Percentiles rank a stretch among this genome's conserved stretches.
phyloP scores from a whole-genome alignment of 2,329 filamentous ascomycete species.

The Xylaria sp. region DNA sequence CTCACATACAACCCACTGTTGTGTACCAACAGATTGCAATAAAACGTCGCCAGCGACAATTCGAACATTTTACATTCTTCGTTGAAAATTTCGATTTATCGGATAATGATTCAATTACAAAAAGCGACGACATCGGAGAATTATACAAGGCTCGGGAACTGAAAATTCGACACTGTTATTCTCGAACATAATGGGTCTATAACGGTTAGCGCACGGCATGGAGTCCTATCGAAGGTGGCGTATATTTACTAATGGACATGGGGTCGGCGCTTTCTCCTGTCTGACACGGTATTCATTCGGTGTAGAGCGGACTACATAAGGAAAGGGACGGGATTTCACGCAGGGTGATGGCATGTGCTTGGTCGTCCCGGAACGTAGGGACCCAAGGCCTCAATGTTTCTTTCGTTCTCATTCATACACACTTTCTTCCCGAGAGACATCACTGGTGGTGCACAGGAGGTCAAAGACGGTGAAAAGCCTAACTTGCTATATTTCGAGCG shows the following conservation, averaged over 20 bases:
- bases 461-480: background rate
- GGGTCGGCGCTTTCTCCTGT: slow-evolving; percentile 14
- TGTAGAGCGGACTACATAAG: slow-evolving; percentile 17
- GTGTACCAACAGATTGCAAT: slow-evolving; percentile 4
- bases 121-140: background rate
- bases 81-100: slow-evolving; percentile 6
- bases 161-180: slow-evolving; percentile 1
- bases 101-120: slow-evolving; percentile 8
- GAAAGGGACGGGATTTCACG: slow-evolving; percentile 12
- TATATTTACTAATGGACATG: slow-evolving; percentile 13
- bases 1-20: slow-evolving; percentile 1
- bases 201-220: background rate
- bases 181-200: slow-evolving; percentile 6
- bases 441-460: slow-evolving; percentile 8
- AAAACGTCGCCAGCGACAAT: background rate
- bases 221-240: background rate
- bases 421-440: background rate
- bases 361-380: slow-evolving; percentile 1
- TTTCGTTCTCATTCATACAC: background rate
- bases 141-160: background rate
- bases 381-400: slow-evolving; percentile 1
- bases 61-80: background rate
- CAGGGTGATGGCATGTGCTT: slow-evolving; percentile 15
- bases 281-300: slow-evolving; percentile 16
- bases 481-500: slow-evolving; percentile 1